phyloP scores from a whole-genome alignment of 495 filamentous ascomycete species.

The Penicillium salamii region DNA sequence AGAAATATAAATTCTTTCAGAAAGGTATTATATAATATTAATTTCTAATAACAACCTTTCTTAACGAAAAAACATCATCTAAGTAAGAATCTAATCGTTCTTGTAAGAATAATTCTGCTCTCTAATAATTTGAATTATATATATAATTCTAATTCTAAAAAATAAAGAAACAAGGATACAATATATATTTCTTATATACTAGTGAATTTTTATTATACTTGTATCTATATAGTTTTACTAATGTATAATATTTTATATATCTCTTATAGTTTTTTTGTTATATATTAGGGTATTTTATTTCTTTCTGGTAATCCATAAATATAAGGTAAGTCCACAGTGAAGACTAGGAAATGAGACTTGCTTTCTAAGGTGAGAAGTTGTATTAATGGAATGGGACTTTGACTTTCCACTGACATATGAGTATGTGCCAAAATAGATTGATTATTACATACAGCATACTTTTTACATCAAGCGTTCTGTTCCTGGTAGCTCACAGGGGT shows the following conservation, averaged over 20 bases:
- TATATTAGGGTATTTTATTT: no score
- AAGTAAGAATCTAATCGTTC: slow-evolving; percentile 3
- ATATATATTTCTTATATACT: background rate
- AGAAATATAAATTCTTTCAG: background rate
- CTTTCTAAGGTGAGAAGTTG: background rate
- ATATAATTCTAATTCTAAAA: background rate
- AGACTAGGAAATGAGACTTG: background rate
- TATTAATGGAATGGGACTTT: no score
- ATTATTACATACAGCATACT: no score
- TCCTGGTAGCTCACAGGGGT: no score
- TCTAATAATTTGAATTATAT: slow-evolving; percentile 1
- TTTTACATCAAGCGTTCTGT: no score
- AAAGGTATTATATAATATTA: background rate
- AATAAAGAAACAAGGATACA: background rate
- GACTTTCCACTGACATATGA: no score
- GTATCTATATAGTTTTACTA: background rate
- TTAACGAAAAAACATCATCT: background rate
- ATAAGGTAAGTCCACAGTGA: background rate
- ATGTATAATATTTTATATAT: no score
- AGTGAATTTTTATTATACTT: background rate
- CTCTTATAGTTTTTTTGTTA: no score
- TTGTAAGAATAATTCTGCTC: slow-evolving; percentile 2
- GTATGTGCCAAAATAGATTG: no score
- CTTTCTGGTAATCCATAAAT: background rate
- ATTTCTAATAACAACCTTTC: slow-evolving; percentile 1